Conservation (phyloP, 257 asterid species). For the Cynanchum wilfordii region DNA sequence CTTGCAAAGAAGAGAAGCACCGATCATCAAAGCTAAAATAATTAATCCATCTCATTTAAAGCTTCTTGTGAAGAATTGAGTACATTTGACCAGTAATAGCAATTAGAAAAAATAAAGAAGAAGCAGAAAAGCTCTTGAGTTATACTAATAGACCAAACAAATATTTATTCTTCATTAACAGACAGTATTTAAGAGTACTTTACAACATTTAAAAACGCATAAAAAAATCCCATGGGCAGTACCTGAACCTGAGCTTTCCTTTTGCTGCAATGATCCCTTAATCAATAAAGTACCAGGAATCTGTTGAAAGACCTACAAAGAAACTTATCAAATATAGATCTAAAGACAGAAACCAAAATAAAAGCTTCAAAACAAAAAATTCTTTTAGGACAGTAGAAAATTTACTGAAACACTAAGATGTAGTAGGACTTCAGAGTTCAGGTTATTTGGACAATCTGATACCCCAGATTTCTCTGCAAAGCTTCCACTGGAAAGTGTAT, state of each 20-base stretch:
- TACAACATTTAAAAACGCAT: neutral
- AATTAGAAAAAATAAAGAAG: neutral
- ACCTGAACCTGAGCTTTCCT: slow-evolving; percentile 54
- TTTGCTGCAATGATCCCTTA: slow-evolving; percentile 54
- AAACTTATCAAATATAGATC: slow-evolving; percentile 31
- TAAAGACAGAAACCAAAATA: slow-evolving; percentile 12
- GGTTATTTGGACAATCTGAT: slow-evolving; percentile 26
- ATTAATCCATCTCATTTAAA: neutral
- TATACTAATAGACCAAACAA: neutral
- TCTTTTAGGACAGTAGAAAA: neutral
- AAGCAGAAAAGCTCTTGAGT: neutral
- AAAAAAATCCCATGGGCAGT: slow-evolving; percentile 1
- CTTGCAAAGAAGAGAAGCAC: neutral
- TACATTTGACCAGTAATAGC: neutral
- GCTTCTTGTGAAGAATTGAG: neutral
- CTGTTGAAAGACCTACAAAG: slow-evolving; percentile 75
- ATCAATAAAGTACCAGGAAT: slow-evolving; percentile 79
- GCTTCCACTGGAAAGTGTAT: slow-evolving; percentile 13
- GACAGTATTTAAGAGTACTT: neutral
- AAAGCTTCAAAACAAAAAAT: neutral
- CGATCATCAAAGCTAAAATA: neutral
- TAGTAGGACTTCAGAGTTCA: slow-evolving; percentile 22
- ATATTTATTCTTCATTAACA: neutral
- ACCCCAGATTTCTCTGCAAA: slow-evolving; percentile 21
- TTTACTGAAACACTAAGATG: slow-evolving; percentile 62